Percentiles rank a stretch among this genome's conserved stretches.
Conservation (phyloP, 148 eudicot species). For the Rhododendron griersonianum region DNA sequence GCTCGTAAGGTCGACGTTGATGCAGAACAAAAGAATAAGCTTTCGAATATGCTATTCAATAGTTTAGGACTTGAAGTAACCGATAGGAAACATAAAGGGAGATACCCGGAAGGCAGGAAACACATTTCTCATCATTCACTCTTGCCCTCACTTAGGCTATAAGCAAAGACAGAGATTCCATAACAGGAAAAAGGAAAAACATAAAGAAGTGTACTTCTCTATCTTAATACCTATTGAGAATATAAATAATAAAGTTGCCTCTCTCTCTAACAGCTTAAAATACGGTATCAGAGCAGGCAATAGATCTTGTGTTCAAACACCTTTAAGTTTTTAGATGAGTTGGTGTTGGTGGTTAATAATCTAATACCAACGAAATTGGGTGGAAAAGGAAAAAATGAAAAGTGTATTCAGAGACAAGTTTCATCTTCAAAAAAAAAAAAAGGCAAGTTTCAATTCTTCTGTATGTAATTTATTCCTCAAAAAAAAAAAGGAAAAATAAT, state of each 20-base stretch:
- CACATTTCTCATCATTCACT: conserved; percentile 18
- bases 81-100: neutral
- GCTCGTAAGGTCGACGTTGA: conserved; percentile 2
- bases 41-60: neutral
- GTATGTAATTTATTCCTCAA: neutral
- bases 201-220: neutral
- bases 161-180: conserved; percentile 65
- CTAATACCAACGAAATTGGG: neutral
- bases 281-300: too few relatives aligned
- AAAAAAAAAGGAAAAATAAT: neutral
- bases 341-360: neutral
- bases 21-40: conserved; percentile 9
- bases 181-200: conserved; percentile 32
- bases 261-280: too few relatives aligned
- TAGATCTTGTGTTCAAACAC: too few relatives aligned
- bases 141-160: conserved; percentile 41
- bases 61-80: neutral
- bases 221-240: neutral
- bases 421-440: neutral
- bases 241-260: too few relatives aligned
- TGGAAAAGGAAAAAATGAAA: neutral
- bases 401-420: neutral
- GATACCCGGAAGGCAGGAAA: neutral
- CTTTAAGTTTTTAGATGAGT: too few relatives aligned
- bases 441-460: neutral